phyloP scores from a whole-genome alignment of 2,329 filamentous ascomycete genomes.

The Aspergillus pseudotamarii region DNA sequence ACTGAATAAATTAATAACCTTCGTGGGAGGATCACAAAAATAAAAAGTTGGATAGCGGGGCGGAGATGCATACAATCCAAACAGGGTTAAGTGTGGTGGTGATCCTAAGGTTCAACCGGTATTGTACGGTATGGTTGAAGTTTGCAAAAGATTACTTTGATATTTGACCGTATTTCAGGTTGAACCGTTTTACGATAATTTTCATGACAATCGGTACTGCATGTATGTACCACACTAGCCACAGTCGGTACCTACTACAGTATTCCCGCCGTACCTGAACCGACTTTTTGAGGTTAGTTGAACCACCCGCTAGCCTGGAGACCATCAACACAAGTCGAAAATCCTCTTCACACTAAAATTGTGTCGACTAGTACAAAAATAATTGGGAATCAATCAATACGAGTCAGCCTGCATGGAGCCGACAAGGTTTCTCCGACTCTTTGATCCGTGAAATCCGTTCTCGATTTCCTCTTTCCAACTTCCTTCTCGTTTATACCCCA shows the following conservation, averaged over 20 bases:
- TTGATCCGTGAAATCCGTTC: neutral
- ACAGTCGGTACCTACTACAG: neutral
- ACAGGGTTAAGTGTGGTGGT: neutral
- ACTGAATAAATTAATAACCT: neutral
- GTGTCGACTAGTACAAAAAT: neutral
- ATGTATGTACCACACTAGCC: neutral
- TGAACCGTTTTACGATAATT: neutral
- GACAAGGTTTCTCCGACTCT: slow-evolving; percentile 4
- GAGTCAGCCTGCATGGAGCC: slow-evolving; percentile 1
- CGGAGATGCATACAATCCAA: neutral
- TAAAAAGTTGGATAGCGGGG: neutral
- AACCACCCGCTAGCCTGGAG: neutral
- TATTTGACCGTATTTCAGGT: neutral
- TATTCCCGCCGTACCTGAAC: neutral
- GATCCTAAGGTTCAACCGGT: neutral
- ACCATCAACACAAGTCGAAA: too few species aligned
- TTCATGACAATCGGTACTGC: neutral
- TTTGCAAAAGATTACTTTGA: neutral
- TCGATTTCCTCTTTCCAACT: neutral
- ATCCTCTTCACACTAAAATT: too few species aligned
- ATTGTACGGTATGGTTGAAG: neutral
- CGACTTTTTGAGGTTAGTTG: neutral
- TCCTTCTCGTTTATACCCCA: neutral
- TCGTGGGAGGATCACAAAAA: neutral
- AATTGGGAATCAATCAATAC: neutral